phyloP scores from a whole-genome alignment of 805 yeast species.

The Wickerhamiella nectarea region DNA sequence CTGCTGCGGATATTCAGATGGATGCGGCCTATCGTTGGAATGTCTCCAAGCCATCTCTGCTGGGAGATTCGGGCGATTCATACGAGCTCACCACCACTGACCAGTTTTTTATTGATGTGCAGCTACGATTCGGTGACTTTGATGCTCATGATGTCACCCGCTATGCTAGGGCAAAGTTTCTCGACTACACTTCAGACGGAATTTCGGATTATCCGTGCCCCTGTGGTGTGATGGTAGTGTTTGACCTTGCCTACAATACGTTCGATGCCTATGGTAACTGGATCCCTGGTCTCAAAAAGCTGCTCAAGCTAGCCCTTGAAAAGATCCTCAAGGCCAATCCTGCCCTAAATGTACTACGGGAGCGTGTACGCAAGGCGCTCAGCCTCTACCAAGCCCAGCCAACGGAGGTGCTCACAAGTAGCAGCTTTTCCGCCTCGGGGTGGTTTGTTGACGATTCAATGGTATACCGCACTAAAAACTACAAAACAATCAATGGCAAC shows the following conservation, averaged over 20 bases:
- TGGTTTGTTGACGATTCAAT: constrained; percentile 86
- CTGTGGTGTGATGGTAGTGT: constrained; percentile 79
- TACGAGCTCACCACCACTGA: constrained; percentile 41
- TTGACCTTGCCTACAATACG: constrained; percentile 91
- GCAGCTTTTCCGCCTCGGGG: constrained; percentile 76
- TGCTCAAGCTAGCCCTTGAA: constrained; percentile 81
- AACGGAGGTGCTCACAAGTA: constrained; percentile 77
- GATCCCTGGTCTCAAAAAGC: constrained; percentile 88
- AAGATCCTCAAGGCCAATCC: constrained; percentile 94
- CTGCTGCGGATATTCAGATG: constrained; percentile 80
- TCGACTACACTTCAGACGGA: constrained; percentile 85
- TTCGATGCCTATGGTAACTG: constrained; percentile 95
- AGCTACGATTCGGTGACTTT: constrained; percentile 88
- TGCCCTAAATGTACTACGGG: constrained; percentile 78
- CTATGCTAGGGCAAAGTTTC: constrained; percentile 79
- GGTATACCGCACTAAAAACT: constrained; percentile 85
- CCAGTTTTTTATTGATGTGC: constrained; percentile 91
- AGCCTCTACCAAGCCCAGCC: constrained; percentile 90
- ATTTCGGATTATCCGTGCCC: constrained; percentile 81
- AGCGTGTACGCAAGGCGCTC: constrained; percentile 83
- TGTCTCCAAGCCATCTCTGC: constrained; percentile 58
- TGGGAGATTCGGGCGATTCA: constrained; percentile 56
- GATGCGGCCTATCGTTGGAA: constrained; percentile 70
- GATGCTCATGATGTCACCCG: constrained; percentile 95
- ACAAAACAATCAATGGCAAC: constrained; percentile 85